phyloP scores from a whole-genome alignment of 106 monocot species.

The Phalaenopsis aphrodite region DNA sequence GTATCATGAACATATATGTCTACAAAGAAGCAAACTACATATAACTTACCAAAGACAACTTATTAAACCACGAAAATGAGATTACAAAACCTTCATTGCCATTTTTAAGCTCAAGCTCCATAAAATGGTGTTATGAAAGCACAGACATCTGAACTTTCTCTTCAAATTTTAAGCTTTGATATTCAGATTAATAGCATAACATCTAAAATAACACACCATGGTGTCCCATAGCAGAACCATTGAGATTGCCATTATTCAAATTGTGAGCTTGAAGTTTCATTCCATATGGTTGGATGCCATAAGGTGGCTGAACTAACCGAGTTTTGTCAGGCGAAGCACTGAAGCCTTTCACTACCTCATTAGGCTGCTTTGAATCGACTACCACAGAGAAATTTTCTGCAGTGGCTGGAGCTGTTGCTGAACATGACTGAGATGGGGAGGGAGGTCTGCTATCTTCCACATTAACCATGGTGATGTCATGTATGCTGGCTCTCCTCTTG shows the following conservation, averaged over 20 bases:
- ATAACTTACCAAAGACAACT: not conserved
- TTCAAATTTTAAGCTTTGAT: no score
- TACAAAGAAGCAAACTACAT: not conserved
- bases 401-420: constrained; percentile 1
- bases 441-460: constrained; percentile 30
- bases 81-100: not conserved
- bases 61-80: not conserved
- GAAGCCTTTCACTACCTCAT: constrained; percentile 13
- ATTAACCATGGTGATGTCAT: constrained; percentile 77
- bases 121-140: not conserved
- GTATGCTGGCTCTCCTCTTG: constrained; percentile 89
- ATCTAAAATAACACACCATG: constrained; percentile 9
- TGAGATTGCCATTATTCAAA: constrained; percentile 9
- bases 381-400: constrained; percentile 20
- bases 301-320: constrained; percentile 20
- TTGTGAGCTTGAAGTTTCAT: constrained; percentile 22
- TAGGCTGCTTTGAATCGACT: constrained; percentile 22
- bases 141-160: not conserved
- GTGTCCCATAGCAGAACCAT: constrained; percentile 11
- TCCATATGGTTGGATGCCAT: constrained; percentile 18
- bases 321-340: constrained; percentile 6
- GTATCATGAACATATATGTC: not conserved
- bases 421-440: constrained; percentile 32
- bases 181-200: not conserved
- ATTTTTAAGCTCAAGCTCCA: not conserved